Evolutionary conservation across 2,329 filamentous ascomycete species (phyloP), one percentile per base, ranked within the genome.

Genomic region (Cercospora citrullina): DNA sequence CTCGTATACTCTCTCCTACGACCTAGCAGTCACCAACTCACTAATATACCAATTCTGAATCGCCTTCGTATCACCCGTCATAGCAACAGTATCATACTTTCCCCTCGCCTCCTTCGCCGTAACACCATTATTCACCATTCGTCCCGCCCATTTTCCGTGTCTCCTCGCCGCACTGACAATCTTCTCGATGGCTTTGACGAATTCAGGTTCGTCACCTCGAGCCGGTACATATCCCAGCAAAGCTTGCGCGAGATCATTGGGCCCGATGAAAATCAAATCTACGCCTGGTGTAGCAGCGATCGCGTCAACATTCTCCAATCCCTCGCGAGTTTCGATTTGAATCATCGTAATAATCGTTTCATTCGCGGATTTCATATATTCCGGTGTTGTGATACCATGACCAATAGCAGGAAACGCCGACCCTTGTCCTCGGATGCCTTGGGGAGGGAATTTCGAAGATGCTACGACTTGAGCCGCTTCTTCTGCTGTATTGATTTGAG

Each of bases 401-500:
- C 86, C 85, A 72, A 85, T 86, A 75, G 87, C 86, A 0, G 82
- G 78, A 71, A 87, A 86, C 0, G 85, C 84, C 2, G 83, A 84
- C 5, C 85, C 85, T 71, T 86, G 86, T 0, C 84, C 85, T 64
- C 85, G 80, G 6, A 79, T 78, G 33, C 85, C 85, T 64, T 78
- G 73, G 1, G 85, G 85, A 1, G 85, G 85, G 71, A 86, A 87
- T 71, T 86, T 87, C 14, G 84, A 80, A 3, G 81, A 81, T 30
- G 80, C 76, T 5, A 86, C 84, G 36, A 87, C 77, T 21, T 76
- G 79, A 67, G 78, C 78, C 3, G 84, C 84, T 69, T 67, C 31
- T 26, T 42, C 28, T n/a, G 60, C 53, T 2, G 65, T 64, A 5
- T 67, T 48, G 10, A 67, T 86, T 84, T 85, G 75, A 2, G 84